These are phyloP conservation scores for Fusarium beomiforme DNA, from an alignment of 2,329 filamentous ascomycete species.

Conservation along the genomic window DNA sequence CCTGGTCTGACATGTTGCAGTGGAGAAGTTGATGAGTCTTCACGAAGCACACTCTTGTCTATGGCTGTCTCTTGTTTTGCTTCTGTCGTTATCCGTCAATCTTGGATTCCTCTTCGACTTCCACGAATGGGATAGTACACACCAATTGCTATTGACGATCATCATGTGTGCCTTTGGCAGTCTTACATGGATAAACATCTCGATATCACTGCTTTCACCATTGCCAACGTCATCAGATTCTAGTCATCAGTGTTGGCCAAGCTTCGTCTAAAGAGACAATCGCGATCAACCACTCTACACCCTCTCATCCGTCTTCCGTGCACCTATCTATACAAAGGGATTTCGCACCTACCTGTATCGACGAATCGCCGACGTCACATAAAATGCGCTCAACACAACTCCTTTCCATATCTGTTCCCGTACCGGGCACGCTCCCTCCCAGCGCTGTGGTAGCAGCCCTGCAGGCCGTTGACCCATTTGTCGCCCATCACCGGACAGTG, in stretches of 20 bases:
- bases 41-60: not conserved
- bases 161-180: conserved; percentile 36
- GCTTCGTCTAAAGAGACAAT: not conserved
- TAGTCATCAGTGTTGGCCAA: not conserved
- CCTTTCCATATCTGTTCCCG: conserved; percentile 53
- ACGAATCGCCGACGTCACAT: not conserved
- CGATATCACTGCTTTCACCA: conserved; percentile 9
- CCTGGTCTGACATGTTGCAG: conserved; percentile 7
- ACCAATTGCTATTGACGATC: conserved; percentile 24
- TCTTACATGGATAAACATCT: conserved; percentile 24
- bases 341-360: not conserved
- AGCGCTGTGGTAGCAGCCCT: conserved; percentile 51
- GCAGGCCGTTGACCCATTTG: conserved; percentile 54
- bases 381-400: conserved; percentile 46
- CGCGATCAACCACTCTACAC: not conserved
- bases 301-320: not conserved
- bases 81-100: not conserved
- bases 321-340: not conserved
- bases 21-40: not conserved
- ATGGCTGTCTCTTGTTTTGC: not conserved
- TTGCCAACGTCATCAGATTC: conserved; percentile 7
- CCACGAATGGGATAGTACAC: not conserved
- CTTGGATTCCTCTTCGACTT: not conserved
- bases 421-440: conserved; percentile 53
- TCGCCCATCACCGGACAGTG: conserved; percentile 53